Evolutionary conservation across 495 filamentous ascomycete genomes (phyloP).

Genomic region (Tuber melanosporum): DNA sequence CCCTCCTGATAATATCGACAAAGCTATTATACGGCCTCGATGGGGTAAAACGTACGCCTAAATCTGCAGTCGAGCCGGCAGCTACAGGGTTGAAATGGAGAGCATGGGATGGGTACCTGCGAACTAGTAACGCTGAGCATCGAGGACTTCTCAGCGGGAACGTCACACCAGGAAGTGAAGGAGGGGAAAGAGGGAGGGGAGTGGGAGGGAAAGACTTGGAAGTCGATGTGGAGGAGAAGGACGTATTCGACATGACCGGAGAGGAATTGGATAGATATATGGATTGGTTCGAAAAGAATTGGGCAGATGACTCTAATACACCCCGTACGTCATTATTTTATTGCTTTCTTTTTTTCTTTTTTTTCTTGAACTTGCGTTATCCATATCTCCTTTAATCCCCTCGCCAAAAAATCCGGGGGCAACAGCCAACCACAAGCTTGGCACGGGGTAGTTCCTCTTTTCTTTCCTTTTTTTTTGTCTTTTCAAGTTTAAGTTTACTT

Average conservation of each 20-base stretch:
- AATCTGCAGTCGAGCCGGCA: constrained; percentile 54
- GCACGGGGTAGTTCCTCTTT: neutral
- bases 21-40: constrained; percentile 79
- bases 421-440: neutral
- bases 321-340: constrained; percentile 42
- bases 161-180: constrained; percentile 18
- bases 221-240: constrained; percentile 54
- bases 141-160: constrained; percentile 18
- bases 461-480: neutral
- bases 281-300: constrained; percentile 79
- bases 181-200: constrained; percentile 43
- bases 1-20: constrained; percentile 65
- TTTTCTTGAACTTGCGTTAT: constrained; percentile 10
- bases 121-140: constrained; percentile 29
- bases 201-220: constrained; percentile 45
- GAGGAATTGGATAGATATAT: constrained; percentile 72
- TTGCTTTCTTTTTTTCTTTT: neutral
- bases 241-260: constrained; percentile 62
- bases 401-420: neutral
- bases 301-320: constrained; percentile 50
- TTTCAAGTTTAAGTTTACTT: constrained; percentile 9
- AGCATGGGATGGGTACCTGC: constrained; percentile 57
- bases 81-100: constrained; percentile 62
- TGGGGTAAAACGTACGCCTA: constrained; percentile 52
- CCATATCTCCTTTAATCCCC: neutral